A percentile compares a stretch with the other conserved stretches of the same genome.
Evolutionary conservation across 2,329 filamentous ascomycete species (phyloP).

Genomic region (Chaetomium globosum): DNA sequence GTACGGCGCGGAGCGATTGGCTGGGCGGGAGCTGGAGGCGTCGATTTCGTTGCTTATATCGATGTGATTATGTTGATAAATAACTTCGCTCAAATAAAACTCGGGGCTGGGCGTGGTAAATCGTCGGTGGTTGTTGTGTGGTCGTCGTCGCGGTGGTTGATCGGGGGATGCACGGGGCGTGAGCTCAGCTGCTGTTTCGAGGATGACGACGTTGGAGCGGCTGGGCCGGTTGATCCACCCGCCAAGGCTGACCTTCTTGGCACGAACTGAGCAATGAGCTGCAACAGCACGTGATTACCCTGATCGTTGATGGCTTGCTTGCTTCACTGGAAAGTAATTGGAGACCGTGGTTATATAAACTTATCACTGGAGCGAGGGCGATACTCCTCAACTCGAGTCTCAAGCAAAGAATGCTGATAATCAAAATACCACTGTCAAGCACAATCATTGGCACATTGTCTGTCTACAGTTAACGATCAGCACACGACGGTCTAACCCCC

Average conservation of each 20-base stretch:
- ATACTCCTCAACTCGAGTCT: not conserved
- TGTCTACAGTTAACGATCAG: slow-evolving; percentile 5
- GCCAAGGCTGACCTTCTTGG: slow-evolving; percentile 21
- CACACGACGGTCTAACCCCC: slow-evolving; percentile 1
- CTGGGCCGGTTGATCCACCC: slow-evolving; percentile 15
- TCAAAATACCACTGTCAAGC: not conserved
- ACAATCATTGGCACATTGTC: not conserved
- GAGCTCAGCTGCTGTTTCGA: slow-evolving; percentile 14
- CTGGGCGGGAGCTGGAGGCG: not conserved
- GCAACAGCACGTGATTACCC: slow-evolving; percentile 17
- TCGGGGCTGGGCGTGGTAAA: not conserved
- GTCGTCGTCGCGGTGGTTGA: slow-evolving; percentile 6
- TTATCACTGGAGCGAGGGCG: not conserved
- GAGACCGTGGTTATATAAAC: not conserved
- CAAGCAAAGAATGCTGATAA: not conserved
- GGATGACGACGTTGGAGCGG: slow-evolving; percentile 27
- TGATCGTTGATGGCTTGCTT: not conserved
- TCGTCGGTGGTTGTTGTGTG: not conserved
- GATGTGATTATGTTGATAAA: not conserved
- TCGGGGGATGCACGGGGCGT: slow-evolving; percentile 9
- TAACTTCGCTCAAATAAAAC: not conserved
- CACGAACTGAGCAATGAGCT: not conserved
- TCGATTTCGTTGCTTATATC: not conserved
- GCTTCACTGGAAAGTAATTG: not conserved
- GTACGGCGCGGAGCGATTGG: too few species aligned